Conservation (phyloP, 2,329 filamentous ascomycete genomes). For the Hirsutella thompsonii region DNA sequence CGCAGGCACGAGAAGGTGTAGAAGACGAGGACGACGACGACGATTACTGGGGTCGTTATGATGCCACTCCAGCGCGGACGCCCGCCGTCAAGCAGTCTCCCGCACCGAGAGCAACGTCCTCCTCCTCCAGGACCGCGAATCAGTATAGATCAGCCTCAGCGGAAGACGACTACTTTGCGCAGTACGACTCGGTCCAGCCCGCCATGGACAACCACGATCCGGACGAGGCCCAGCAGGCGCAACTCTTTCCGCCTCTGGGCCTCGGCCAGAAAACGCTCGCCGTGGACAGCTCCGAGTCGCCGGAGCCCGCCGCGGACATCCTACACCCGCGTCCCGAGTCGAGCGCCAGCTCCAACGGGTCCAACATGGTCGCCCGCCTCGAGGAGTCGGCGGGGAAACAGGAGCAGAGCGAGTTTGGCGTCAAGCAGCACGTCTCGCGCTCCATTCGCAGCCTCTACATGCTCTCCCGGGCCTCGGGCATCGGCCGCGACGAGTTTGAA, state of each 20-base stretch:
- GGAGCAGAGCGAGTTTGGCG: slow-evolving; percentile 55
- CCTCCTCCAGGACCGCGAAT: slow-evolving; percentile 5
- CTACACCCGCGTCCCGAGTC: slow-evolving; percentile 46
- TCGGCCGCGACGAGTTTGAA: slow-evolving; percentile 64
- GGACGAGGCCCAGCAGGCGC: slow-evolving; percentile 35
- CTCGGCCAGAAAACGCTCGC: slow-evolving; percentile 6
- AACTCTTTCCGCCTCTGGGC: slow-evolving; percentile 20
- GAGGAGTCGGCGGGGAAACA: slow-evolving; percentile 42
- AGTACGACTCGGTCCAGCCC: slow-evolving; percentile 67
- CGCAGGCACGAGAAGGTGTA: slow-evolving; percentile 3
- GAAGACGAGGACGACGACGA: slow-evolving; percentile 55
- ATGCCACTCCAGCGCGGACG: slow-evolving; percentile 54
- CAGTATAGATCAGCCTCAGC: slow-evolving; percentile 16
- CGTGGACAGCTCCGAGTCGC: neutral
- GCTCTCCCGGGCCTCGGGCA: slow-evolving; percentile 56
- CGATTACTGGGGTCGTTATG: slow-evolving; percentile 71
- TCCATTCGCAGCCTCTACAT: slow-evolving; percentile 67
- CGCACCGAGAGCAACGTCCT: slow-evolving; percentile 31
- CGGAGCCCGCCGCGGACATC: slow-evolving; percentile 23
- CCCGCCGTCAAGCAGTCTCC: slow-evolving; percentile 51
- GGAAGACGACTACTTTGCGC: slow-evolving; percentile 63
- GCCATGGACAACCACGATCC: slow-evolving; percentile 72
- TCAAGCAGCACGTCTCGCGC: slow-evolving; percentile 68
- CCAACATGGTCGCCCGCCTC: slow-evolving; percentile 46
- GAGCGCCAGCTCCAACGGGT: slow-evolving; percentile 42